Evolutionary conservation across 78 protist genomes (phyloP).

Genomic region (Chrysochromulina tobinii): DNA sequence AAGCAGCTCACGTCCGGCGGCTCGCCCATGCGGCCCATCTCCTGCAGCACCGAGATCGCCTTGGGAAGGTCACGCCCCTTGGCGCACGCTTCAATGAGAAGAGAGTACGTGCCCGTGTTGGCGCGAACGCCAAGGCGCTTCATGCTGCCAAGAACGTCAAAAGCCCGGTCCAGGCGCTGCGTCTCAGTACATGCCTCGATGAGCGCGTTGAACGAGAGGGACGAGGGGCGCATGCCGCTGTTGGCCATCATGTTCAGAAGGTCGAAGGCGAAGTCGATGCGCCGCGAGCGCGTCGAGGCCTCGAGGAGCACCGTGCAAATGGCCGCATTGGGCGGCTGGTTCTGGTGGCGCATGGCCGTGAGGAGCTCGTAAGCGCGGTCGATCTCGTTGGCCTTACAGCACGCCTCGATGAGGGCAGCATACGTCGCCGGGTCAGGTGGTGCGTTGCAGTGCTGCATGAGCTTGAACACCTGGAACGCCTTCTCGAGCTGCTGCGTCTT

Average conservation of each 20-base stretch:
- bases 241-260: background rate
- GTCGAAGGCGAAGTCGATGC: background rate
- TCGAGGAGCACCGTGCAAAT: background rate
- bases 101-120: background rate
- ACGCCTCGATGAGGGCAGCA: background rate
- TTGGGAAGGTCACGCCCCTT: too few relatives aligned
- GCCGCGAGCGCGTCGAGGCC: background rate
- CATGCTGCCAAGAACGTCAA: too few relatives aligned
- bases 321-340: background rate
- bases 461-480: background rate
- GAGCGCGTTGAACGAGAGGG: too few relatives aligned
- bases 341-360: background rate
- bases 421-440: background rate
- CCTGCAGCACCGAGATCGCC: background rate
- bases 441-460: background rate
- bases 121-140: background rate
- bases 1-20: too few relatives aligned
- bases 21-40: background rate
- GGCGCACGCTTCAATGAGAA: background rate
- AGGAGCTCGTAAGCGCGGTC: background rate
- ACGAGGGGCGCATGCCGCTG: too few relatives aligned
- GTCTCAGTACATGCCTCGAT: too few relatives aligned
- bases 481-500: too few relatives aligned
- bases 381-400: background rate
- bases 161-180: too few relatives aligned